A percentile compares a stretch with the other conserved stretches of the same genome.
Evolutionary conservation across 805 yeast species (phyloP).

Genomic region (Saccharomycopsis sp.): DNA sequence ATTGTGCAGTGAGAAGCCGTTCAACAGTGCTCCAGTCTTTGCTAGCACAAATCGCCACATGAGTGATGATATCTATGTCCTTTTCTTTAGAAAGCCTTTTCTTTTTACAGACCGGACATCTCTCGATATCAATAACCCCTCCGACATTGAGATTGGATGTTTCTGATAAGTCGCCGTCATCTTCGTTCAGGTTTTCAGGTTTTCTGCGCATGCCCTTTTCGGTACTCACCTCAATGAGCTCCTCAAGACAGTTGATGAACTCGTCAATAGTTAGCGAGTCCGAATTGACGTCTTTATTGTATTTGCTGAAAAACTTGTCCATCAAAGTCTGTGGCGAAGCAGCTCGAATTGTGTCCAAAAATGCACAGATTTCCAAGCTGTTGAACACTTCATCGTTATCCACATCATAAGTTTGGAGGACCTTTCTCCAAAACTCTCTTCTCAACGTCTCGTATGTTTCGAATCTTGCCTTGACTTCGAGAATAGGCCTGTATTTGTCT

Average conservation of each 20-base stretch:
- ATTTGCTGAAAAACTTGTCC: conserved; percentile 26
- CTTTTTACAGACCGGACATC: conserved; percentile 76
- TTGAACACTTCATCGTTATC: conserved; percentile 40
- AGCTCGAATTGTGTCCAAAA: conserved; percentile 61
- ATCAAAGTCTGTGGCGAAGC: conserved; percentile 30
- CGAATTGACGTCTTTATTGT: conserved; percentile 28
- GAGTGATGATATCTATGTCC: conserved; percentile 71
- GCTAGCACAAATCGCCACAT: conserved; percentile 79
- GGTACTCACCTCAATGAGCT: conserved; percentile 9
- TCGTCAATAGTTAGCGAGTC: conserved; percentile 48
- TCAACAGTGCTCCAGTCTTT: conserved; percentile 68
- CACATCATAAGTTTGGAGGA: conserved; percentile 48
- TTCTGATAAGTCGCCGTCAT: not conserved
- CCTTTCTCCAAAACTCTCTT: conserved; percentile 60
- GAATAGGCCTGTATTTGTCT: conserved; percentile 39
- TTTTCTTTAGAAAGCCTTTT: conserved; percentile 47
- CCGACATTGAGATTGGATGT: not conserved
- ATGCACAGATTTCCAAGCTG: conserved; percentile 52
- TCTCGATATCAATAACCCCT: conserved; percentile 48
- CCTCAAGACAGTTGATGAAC: conserved; percentile 44
- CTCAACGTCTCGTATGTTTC: conserved; percentile 59
- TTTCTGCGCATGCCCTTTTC: conserved; percentile 1
- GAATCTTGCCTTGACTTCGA: conserved; percentile 57
- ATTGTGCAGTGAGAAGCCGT: conserved; percentile 56
- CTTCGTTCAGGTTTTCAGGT: not conserved